Evolutionary conservation across 768 basidiomycete genomes (phyloP), one percentile per base, ranked within the genome.

Genomic region (Asterophora lycoperdoides): DNA sequence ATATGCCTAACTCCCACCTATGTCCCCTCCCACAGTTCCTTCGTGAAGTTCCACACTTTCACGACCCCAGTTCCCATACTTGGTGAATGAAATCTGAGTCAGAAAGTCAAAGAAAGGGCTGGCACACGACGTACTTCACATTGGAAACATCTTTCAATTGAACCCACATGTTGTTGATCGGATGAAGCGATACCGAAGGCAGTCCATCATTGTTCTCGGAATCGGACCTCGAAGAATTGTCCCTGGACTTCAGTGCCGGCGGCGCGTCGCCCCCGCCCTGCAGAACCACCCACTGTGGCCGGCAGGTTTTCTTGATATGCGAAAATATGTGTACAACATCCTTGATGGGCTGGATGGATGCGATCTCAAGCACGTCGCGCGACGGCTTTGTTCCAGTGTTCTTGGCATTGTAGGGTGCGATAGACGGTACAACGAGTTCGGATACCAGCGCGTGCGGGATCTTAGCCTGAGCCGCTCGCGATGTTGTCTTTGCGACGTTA

Each of bases 261-360:
- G 67, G 70, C 10, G 61, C 55, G 15, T 63, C 60, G 23, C 23
- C 23, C 13, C 81, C 81, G 18, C 85, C 84, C 56, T 79, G 74
- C 35, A 89, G 53, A 20, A 85, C 53, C 30, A 86, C 79, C 85
- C 86, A 88, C 55, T 84, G 81, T 14, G 80, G 74, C 49, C 82
- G 77, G 61, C 88, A 94, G 10, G 88, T 93, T 71, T 93, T 92
- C 58, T 73, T 81, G 61, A 94, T 89, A 62, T 97, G 93, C 8
- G 89, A 92, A 67, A 96, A 96, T 40, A 91, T 70, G 60, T 95
- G 93, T 3, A 83, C 49, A 32, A 94, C 80, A 51, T 85, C 77
- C 9, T 84, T 84, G 17, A 72, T 80, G 15, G 76, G 69, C 48
- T 68, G 67, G 45, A 83, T 69, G 49, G 72, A 67, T 33, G 67